Conservation (phyloP, 2,329 filamentous ascomycete genomes). For the Didymella segeticola region DNA sequence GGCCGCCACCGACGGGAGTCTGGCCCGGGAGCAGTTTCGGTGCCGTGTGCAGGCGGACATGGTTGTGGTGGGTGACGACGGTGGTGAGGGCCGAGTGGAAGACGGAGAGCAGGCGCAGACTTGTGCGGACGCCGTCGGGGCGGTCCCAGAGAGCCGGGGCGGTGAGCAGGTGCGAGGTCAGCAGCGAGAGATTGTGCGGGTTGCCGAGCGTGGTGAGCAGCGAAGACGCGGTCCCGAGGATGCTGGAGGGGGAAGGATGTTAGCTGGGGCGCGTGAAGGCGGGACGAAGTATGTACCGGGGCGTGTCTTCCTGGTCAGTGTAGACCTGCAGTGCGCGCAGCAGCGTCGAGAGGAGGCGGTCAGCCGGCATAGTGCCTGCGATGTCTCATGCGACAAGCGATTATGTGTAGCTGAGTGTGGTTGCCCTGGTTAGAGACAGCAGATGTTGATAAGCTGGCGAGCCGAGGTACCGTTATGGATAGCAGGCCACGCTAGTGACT, state of each 20-base stretch:
- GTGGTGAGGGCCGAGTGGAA: constrained; percentile 72
- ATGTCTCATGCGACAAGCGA: constrained; percentile 2
- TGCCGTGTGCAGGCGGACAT: constrained; percentile 40
- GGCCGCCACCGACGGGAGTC: constrained; percentile 51
- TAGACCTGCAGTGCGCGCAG: constrained; percentile 68
- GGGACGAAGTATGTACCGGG: constrained; percentile 54
- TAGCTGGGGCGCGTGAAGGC: constrained; percentile 28
- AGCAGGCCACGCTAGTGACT: neutral
- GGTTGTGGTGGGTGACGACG: constrained; percentile 57
- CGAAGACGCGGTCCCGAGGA: constrained; percentile 70
- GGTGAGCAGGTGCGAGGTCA: constrained; percentile 74
- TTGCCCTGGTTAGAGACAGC: too few relatives aligned
- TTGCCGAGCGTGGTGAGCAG: constrained; percentile 75
- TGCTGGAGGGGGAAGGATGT: constrained; percentile 41
- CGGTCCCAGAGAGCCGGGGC: constrained; percentile 74
- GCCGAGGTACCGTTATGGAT: constrained; percentile 34
- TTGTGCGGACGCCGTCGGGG: constrained; percentile 67
- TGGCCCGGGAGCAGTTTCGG: constrained; percentile 39
- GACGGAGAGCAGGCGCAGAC: constrained; percentile 71
- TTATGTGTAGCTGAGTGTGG: too few relatives aligned
- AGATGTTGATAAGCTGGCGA: constrained; percentile 28
- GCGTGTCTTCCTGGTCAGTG: constrained; percentile 65
- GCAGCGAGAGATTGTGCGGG: constrained; percentile 74
- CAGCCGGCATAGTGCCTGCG: constrained; percentile 64
- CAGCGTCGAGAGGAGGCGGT: constrained; percentile 71